phyloP scores from a whole-genome alignment of 163 green algal species.

The Coccomyxa subellipsoidea region DNA sequence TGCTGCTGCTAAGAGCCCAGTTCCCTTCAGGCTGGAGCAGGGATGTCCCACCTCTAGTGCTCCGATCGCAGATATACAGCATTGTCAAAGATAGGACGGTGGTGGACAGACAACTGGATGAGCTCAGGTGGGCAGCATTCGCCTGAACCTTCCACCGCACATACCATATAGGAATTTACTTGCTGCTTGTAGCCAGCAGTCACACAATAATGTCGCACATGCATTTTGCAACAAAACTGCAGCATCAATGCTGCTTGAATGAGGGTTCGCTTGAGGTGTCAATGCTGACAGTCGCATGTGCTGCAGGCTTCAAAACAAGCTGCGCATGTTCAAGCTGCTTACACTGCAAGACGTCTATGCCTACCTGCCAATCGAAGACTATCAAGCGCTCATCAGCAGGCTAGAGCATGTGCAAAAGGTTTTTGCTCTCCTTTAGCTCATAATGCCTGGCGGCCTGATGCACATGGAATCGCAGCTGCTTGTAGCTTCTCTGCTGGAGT shows the following conservation, averaged over 20 bases:
- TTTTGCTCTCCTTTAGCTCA: not conserved
- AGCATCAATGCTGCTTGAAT: no score
- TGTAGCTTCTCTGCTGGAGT: no score
- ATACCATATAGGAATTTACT: no score
- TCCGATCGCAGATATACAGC: slow-evolving; percentile 39
- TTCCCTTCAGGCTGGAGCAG: not conserved
- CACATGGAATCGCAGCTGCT: no score
- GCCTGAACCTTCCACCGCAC: no score
- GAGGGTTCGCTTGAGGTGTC: no score
- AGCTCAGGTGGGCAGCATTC: slow-evolving; percentile 26
- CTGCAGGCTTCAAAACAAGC: slow-evolving; percentile 17
- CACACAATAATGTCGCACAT: no score
- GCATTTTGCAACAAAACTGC: no score
- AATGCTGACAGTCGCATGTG: no score
- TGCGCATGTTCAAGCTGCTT: slow-evolving; percentile 36
- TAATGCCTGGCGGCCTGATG: no score
- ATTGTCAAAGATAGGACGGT: slow-evolving; percentile 37
- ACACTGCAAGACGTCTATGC: slow-evolving; percentile 29
- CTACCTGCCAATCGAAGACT: slow-evolving; percentile 34
- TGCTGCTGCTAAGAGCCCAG: not conserved
- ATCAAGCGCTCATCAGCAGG: slow-evolving; percentile 14
- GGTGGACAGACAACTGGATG: slow-evolving; percentile 37
- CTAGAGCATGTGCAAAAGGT: not conserved
- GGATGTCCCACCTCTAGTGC: not conserved
- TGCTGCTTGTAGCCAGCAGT: no score